Evolutionary conservation across 1,284 basidiomycete species (phyloP).

Genomic region (Laetiporus sulphureus): DNA sequence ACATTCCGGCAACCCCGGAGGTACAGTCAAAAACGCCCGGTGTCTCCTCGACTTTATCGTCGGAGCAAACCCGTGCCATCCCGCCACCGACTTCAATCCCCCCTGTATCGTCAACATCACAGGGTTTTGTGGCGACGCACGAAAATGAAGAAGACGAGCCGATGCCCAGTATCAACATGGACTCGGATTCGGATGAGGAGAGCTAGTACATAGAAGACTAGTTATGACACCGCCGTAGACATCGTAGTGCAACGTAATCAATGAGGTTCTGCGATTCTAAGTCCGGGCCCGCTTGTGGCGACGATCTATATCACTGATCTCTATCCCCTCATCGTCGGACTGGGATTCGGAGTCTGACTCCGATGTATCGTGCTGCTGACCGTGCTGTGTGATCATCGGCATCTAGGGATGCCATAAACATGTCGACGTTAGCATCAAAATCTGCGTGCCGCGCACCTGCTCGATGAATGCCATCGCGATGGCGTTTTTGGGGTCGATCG

Average conservation of each 20-base stretch:
- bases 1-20: neutral
- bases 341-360: no score
- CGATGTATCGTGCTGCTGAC: slow-evolving; percentile 10
- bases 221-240: no score
- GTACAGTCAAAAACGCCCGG: neutral
- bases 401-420: slow-evolving; percentile 12
- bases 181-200: slow-evolving; percentile 38
- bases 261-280: no score
- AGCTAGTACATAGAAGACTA: slow-evolving; percentile 7
- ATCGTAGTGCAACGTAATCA: no score
- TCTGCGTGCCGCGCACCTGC: slow-evolving; percentile 34
- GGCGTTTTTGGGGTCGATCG: slow-evolving; percentile 51
- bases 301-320: slow-evolving; percentile 18
- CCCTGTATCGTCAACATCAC: slow-evolving; percentile 2
- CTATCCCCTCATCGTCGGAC: slow-evolving; percentile 39
- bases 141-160: slow-evolving; percentile 45
- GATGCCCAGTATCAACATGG: slow-evolving; percentile 47
- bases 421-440: neutral
- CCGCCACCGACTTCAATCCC: slow-evolving; percentile 5
- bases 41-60: slow-evolving; percentile 6
- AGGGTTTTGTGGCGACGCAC: slow-evolving; percentile 15
- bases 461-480: slow-evolving; percentile 45
- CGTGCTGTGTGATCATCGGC: slow-evolving; percentile 10
- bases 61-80: no score
- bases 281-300: slow-evolving; percentile 24